Conservation (phyloP, 192 early-diverging fungal genomes). For the Piromyces finnis region DNA sequence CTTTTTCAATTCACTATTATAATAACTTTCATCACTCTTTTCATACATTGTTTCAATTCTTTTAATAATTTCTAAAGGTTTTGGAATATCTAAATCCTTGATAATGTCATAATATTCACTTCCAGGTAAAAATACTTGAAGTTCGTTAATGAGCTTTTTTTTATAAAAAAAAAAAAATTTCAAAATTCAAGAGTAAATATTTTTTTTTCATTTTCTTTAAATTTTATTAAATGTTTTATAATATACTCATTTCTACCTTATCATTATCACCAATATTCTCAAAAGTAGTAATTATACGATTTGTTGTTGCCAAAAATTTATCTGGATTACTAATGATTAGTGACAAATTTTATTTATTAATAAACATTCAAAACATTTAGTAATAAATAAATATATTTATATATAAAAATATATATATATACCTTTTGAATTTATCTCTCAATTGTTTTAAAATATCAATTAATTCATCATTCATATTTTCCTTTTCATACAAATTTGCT, state of each 20-base stretch:
- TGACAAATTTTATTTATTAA: not conserved
- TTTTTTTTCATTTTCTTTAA: too few species aligned
- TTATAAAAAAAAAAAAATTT: not conserved
- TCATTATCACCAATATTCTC: not conserved
- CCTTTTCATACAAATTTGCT: not conserved
- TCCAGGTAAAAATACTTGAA: not conserved
- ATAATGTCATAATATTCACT: not conserved
- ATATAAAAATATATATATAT: not conserved
- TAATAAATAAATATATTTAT: too few species aligned
- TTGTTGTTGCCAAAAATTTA: not conserved
- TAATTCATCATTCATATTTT: not conserved
- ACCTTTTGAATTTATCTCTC: not conserved
- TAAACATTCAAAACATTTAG: too few species aligned
- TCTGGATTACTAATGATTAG: not conserved
- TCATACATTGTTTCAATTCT: not conserved
- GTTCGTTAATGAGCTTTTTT: not conserved
- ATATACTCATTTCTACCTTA: not conserved
- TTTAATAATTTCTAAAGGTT: not conserved
- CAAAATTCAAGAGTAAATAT: too few species aligned
- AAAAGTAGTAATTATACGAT: not conserved
- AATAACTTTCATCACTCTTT: not conserved
- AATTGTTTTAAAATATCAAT: not conserved
- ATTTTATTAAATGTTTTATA: too few species aligned
- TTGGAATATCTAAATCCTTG: not conserved
- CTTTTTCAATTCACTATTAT: not conserved